These are phyloP conservation scores for Phaffomyces opuntiae DNA, from an alignment of 805 yeast species.

Conservation along the genomic window DNA sequence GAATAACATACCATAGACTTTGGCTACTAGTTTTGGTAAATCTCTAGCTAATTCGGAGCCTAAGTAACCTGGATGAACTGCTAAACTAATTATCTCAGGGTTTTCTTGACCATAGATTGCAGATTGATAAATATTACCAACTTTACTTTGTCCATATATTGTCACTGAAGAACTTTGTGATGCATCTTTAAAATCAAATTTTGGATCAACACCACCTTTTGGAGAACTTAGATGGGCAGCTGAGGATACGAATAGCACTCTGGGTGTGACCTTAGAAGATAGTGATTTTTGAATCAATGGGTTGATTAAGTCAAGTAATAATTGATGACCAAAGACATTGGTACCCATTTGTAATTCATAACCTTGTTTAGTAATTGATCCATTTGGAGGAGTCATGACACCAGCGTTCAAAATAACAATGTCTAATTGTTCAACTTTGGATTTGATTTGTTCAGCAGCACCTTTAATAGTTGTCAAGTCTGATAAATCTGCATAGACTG, in stretches of 20 bases:
- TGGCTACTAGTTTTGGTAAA: not conserved
- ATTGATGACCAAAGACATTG: slow-evolving; percentile 39
- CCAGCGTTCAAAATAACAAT: slow-evolving; percentile 39
- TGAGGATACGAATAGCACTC: slow-evolving; percentile 42
- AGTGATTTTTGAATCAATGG: slow-evolving; percentile 32
- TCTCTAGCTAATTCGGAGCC: slow-evolving; percentile 29
- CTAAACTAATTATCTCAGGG: slow-evolving; percentile 26
- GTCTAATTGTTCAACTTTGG: slow-evolving; percentile 24
- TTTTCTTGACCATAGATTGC: slow-evolving; percentile 29
- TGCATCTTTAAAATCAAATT: slow-evolving; percentile 25
- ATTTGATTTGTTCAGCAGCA: slow-evolving; percentile 26
- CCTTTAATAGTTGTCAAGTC: slow-evolving; percentile 37
- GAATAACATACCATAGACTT: not conserved
- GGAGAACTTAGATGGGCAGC: slow-evolving; percentile 28
- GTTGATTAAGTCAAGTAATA: slow-evolving; percentile 33
- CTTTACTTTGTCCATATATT: slow-evolving; percentile 36
- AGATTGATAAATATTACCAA: slow-evolving; percentile 31
- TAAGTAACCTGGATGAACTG: slow-evolving; percentile 37
- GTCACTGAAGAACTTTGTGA: not conserved
- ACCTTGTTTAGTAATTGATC: slow-evolving; percentile 34
- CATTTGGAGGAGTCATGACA: slow-evolving; percentile 33
- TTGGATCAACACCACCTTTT: slow-evolving; percentile 25
- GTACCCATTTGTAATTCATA: slow-evolving; percentile 40
- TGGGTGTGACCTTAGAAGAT: slow-evolving; percentile 15
- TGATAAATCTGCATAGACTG: slow-evolving; percentile 27